Evolutionary conservation across 2,329 filamentous ascomycete species (phyloP).

Genomic region (Penicillium sp.): DNA sequence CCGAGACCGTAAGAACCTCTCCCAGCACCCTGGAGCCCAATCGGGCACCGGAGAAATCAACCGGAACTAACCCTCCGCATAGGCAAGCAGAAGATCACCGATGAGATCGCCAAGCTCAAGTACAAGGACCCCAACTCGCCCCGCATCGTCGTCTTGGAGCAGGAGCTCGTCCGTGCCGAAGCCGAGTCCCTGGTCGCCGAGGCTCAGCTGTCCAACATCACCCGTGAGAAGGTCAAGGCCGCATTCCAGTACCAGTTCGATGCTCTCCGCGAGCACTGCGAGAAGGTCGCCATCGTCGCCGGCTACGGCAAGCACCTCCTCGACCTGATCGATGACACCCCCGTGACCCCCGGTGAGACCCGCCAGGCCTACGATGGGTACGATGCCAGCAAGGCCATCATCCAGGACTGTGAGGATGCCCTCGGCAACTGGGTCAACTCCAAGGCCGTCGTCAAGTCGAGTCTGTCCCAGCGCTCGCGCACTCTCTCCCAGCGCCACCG

Average conservation of each 20-base stretch:
- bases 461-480: conserved; percentile 82
- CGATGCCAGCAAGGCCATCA: conserved; percentile 96
- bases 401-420: conserved; percentile 97
- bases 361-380: conserved; percentile 96
- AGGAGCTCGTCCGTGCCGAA: conserved; percentile 96
- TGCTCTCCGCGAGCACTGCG: conserved; percentile 92
- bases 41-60: background rate
- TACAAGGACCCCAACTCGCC: conserved; percentile 99
- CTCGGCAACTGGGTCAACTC: conserved; percentile 95
- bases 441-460: conserved; percentile 83
- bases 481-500: conserved; percentile 83
- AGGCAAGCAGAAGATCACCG: conserved; percentile 99
- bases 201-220: conserved; percentile 98
- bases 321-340: conserved; percentile 92
- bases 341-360: conserved; percentile 95
- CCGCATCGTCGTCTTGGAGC: conserved; percentile 95
- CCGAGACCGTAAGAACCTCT: conserved; percentile 79
- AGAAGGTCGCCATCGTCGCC: conserved; percentile 97
- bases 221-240: conserved; percentile 97
- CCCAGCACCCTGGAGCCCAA: background rate
- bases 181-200: conserved; percentile 98
- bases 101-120: conserved; percentile 97
- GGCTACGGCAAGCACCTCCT: conserved; percentile 98
- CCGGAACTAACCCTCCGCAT: background rate
- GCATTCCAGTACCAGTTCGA: conserved; percentile 99